Evolutionary conservation across 257 asterid species (phyloP).

Genomic region (Nicotiana benthamiana): DNA sequence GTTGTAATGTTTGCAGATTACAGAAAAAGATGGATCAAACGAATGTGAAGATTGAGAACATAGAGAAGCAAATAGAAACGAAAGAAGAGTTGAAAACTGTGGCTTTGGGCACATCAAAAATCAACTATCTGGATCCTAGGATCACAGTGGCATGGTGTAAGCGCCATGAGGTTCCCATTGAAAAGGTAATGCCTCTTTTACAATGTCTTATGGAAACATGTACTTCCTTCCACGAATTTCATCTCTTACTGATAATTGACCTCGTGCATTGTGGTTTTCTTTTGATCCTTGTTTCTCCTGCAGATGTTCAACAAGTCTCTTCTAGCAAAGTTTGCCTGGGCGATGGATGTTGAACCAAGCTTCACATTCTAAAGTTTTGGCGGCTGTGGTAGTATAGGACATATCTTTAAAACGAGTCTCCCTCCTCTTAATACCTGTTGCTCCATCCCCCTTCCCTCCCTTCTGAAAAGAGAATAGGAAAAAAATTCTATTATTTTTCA

Average conservation of each 20-base stretch:
- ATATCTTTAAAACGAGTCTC: not conserved
- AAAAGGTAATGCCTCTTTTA: constrained; percentile 47
- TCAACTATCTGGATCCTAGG: constrained; percentile 98
- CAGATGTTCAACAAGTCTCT: constrained; percentile 97
- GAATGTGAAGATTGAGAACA: constrained; percentile 57
- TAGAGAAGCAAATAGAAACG: constrained; percentile 70
- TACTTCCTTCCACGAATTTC: not conserved
- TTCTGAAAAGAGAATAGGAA: constrained; percentile 2
- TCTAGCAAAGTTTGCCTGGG: constrained; percentile 86
- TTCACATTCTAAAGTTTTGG: constrained; percentile 58
- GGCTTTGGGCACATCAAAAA: constrained; percentile 95
- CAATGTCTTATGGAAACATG: not conserved
- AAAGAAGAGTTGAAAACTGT: constrained; percentile 87
- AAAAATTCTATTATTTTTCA: not conserved
- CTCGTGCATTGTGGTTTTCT: not conserved
- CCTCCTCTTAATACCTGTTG: not conserved
- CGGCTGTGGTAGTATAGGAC: constrained; percentile 13
- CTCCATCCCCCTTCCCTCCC: not conserved
- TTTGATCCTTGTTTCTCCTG: constrained; percentile 4
- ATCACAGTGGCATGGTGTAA: constrained; percentile 99
- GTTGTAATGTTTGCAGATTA: constrained; percentile 38
- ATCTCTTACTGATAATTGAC: not conserved
- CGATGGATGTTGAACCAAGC: constrained; percentile 90
- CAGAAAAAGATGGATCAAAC: constrained; percentile 80
- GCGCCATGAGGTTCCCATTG: constrained; percentile 94